Percentiles rank a stretch among this genome's conserved stretches.
These are phyloP conservation scores for Microsporum canis DNA, from an alignment of 2,329 filamentous ascomycete genomes.

Conservation along the genomic window DNA sequence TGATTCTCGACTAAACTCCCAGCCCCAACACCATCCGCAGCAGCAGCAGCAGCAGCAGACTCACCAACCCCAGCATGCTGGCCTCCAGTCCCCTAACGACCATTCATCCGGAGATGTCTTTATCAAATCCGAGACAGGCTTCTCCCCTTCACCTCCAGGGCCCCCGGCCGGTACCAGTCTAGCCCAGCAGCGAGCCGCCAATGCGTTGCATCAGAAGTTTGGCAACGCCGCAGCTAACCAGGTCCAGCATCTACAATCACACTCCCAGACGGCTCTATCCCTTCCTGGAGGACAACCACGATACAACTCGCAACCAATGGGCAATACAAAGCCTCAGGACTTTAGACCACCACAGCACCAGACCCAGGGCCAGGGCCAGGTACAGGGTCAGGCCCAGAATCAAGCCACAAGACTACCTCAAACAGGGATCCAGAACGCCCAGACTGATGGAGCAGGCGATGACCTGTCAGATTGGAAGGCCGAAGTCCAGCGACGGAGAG, in stretches of 20 bases:
- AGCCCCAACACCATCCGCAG: conserved; percentile 26
- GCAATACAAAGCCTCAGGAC: conserved; percentile 1
- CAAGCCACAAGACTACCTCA: conserved; percentile 21
- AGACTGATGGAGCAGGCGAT: conserved; percentile 65
- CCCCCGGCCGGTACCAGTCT: conserved; percentile 14
- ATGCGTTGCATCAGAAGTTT: conserved; percentile 40
- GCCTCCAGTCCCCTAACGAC: conserved; percentile 22
- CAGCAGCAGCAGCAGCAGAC: conserved; percentile 22
- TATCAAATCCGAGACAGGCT: conserved; percentile 44
- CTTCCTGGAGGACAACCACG: conserved; percentile 27
- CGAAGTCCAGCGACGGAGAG: conserved; percentile 35
- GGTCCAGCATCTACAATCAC: conserved; percentile 35
- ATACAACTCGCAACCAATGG: background rate
- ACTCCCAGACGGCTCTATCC: conserved; percentile 27
- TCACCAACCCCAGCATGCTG: conserved; percentile 27
- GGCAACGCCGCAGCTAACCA: conserved; percentile 34
- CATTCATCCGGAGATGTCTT: conserved; percentile 25
- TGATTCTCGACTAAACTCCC: conserved; percentile 21
- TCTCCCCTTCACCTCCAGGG: conserved; percentile 23
- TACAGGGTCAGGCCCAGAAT: conserved; percentile 28
- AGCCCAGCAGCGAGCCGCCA: conserved; percentile 45
- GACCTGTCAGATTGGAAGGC: conserved; percentile 45
- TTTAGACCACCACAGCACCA: conserved; percentile 12
- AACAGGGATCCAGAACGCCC: conserved; percentile 40
- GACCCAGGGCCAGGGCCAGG: conserved; percentile 28